Evolutionary conservation across 2,329 filamentous ascomycete species (phyloP), one percentile per base, ranked within the genome.

Genomic region (Arthrocladium fulminans): DNA sequence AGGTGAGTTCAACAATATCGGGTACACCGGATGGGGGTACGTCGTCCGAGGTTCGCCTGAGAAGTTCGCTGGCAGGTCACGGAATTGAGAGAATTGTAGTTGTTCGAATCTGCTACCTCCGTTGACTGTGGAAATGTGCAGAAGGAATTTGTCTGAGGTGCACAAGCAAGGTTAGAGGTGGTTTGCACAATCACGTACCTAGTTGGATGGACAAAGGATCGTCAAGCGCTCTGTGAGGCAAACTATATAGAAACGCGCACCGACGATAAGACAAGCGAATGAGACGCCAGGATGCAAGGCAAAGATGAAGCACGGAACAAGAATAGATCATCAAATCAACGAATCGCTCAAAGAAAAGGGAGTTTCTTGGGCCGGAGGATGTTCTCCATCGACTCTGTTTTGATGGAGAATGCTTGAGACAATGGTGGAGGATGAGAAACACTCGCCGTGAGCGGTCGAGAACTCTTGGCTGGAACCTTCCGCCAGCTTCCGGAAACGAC

Each of bases 391-490:
- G 22, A 12, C 20, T n/a, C n/a, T 25, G 13, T 23, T 25, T 27
- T 15, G 39, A 42, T 42, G 39, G 39, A 42, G 39, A 15, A 42
- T 42, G 39, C 8, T 42, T 25, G 22, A 42, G 39, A 42, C 39
- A 25, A 42, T n/a, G 8, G 39, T 45, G 30, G 41, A 15, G 19
- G 30, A 34, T 34, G 27, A 34, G 29, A 23, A 22, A 23, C 29
- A 22, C 37, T 35, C 27, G 42, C 29, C 37, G 42, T 35, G 8
- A 45, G 17, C 41, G 41, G 24, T 45, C 27, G 29, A 35, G 29
- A 45, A 19, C 3, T 20, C 12, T 32, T 22, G 22, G 22, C 19
- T 15, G 41, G 15, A 32, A 12, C 27, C 41, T 44, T 30, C 15
- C 25, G 24, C 25, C 17, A 44, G 41, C 41, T n/a, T 44, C 25